These are phyloP conservation scores for Sanghuangporus baumii DNA, from an alignment of 1,284 basidiomycete genomes.

Conservation along the genomic window DNA sequence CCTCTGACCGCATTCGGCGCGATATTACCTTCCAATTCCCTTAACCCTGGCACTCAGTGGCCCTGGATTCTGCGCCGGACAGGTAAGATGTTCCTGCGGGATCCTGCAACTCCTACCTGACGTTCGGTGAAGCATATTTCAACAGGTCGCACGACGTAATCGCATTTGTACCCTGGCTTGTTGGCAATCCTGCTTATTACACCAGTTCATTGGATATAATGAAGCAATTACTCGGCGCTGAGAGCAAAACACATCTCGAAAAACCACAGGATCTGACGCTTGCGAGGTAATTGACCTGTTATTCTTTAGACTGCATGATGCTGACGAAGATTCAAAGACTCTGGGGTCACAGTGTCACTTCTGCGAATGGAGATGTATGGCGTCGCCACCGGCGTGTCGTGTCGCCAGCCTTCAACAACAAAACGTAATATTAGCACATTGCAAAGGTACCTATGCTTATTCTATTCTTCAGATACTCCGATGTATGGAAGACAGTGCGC, in stretches of 20 bases:
- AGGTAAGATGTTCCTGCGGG: not conserved
- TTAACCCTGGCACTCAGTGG: not conserved
- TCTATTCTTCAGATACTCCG: not conserved
- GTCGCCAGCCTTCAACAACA: constrained; percentile 44
- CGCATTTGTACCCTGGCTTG: not conserved
- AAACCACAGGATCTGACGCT: not conserved
- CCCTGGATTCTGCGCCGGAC: not conserved
- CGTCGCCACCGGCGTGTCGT: constrained; percentile 43
- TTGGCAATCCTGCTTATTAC: not conserved
- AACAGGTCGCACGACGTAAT: not conserved
- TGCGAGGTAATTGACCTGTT: not conserved
- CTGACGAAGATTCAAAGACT: constrained; percentile 24
- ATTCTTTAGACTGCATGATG: not conserved
- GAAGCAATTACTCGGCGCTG: not conserved
- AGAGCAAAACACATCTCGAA: not conserved
- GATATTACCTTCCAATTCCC: not conserved
- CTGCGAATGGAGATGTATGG: constrained; percentile 38
- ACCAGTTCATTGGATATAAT: not conserved
- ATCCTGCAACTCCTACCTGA: not conserved
- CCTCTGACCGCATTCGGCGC: not conserved
- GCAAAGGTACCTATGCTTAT: not conserved
- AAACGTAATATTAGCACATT: constrained; percentile 29
- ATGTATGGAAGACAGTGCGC: not conserved
- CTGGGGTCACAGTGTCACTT: constrained; percentile 44
- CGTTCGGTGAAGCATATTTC: not conserved